Conservation (phyloP, 305 asterid species). For the Solanum hybrid region DNA sequence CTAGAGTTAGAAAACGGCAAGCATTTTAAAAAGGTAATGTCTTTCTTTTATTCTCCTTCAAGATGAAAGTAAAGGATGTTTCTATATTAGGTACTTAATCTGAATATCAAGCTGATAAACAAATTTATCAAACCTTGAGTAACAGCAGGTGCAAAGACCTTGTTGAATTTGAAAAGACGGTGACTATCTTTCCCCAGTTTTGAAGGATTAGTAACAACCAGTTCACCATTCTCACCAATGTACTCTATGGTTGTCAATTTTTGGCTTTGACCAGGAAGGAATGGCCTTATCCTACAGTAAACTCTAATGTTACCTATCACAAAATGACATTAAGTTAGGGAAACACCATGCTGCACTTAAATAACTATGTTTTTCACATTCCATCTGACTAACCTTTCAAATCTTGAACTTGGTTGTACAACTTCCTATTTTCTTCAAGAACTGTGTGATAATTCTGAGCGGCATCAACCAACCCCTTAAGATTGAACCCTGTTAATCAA, state of each 20-base stretch:
- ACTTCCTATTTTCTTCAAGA: slow-evolving; percentile 75
- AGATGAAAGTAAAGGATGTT: slow-evolving; percentile 1
- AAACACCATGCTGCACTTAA: slow-evolving; percentile 15
- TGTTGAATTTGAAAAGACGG: slow-evolving; percentile 87
- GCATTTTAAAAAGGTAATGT: not conserved
- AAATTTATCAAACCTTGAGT: slow-evolving; percentile 66
- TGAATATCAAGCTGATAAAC: not conserved
- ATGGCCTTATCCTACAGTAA: slow-evolving; percentile 87
- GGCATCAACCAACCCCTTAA: slow-evolving; percentile 62
- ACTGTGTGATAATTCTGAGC: slow-evolving; percentile 78
- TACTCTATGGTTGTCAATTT: slow-evolving; percentile 71
- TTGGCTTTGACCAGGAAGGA: slow-evolving; percentile 66
- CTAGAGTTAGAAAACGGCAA: slow-evolving; percentile 1
- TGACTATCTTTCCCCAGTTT: slow-evolving; percentile 84
- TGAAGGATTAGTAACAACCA: slow-evolving; percentile 71
- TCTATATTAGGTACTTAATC: not conserved
- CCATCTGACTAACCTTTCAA: slow-evolving; percentile 62
- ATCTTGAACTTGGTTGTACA: slow-evolving; percentile 95
- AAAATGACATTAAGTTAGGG: slow-evolving; percentile 10
- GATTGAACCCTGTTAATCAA: slow-evolving; percentile 47
- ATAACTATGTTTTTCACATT: not conserved
- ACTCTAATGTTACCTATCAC: slow-evolving; percentile 82
- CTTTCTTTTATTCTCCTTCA: not conserved
- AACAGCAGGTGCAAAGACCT: slow-evolving; percentile 69
- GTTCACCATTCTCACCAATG: slow-evolving; percentile 81